Base-by-base conservation (phyloP, 345 rosid genomes). In the Psidium guajava region DNA sequence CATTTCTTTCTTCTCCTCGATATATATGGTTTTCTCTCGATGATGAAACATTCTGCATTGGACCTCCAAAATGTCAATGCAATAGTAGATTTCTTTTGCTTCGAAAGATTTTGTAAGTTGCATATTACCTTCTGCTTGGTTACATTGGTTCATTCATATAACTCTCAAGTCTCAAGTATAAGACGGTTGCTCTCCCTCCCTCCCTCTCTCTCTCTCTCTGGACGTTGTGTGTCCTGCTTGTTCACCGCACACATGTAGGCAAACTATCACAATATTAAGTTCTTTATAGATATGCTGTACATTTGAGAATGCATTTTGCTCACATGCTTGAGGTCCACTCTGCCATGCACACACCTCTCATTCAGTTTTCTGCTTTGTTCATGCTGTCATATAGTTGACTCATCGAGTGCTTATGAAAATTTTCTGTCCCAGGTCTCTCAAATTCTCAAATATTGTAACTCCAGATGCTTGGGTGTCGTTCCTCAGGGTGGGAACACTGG, bases 401-500 rank as follows among this genome's bases (percentile, higher is more conserved):
- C 14, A 24, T 11, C 54, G 58, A 77, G 51, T 40, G 73, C 52
- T 69, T 40, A 7, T 75, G 36, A 81, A 57, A 52, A n/a, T 86
- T 8, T 57, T 83, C 11, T 87, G 86, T 87, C 61, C 86, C 91
- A 96, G 99, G 98, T 97, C 4, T 92, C 99, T 84, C 89, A 91
- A 86, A 92, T 95, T 92, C 96, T 97, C 84, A 84, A 88, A 64
- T 92, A 96, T 82, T 97, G 98, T 88, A 93, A 96, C 90, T 94
- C 95, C 11, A 93, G 98, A 88, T 83, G 88, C 88, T 91, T 97
- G 89, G 94, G 98, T 86, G 98, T 96, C 87, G 99, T 95, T 94
- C 99, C 99, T 54, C 99, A 96, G 91, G 99, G 99, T 27, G 99
- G 99, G 88, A 96, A 97, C 85, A 97, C 98, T 56, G 97, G 99